phyloP scores from a whole-genome alignment of 129 eudicot genomes.

The Deinandra increscens region DNA sequence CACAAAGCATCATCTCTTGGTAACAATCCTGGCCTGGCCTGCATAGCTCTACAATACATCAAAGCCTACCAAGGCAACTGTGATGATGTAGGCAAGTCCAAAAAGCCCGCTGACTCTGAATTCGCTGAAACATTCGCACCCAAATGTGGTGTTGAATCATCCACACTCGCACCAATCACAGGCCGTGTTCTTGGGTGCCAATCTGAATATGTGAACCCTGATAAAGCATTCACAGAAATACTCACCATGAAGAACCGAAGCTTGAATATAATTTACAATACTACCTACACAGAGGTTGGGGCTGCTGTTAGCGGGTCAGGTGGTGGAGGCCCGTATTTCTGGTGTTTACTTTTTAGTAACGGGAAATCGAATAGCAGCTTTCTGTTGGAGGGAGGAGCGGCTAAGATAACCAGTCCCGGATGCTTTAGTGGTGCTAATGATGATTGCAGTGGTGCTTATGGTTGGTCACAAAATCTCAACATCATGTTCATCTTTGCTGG shows the following conservation, averaged over 20 bases:
- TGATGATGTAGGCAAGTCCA: slow-evolving; percentile 58
- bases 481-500: slow-evolving; percentile 33
- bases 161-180: slow-evolving; percentile 64
- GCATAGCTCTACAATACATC: slow-evolving; percentile 89
- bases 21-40: slow-evolving; percentile 75
- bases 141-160: slow-evolving; percentile 53
- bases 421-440: slow-evolving; percentile 94
- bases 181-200: slow-evolving; percentile 87
- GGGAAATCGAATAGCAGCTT: slow-evolving; percentile 70
- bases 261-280: slow-evolving; percentile 51
- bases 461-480: slow-evolving; percentile 19
- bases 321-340: slow-evolving; percentile 80
- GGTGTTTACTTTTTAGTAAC: slow-evolving; percentile 87
- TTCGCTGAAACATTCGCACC: slow-evolving; percentile 74
- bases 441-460: slow-evolving; percentile 55
- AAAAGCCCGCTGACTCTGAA: slow-evolving; percentile 71
- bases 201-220: slow-evolving; percentile 56
- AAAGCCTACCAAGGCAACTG: slow-evolving; percentile 90
- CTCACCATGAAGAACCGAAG: slow-evolving; percentile 49
- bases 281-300: slow-evolving; percentile 71
- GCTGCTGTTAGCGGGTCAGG: slow-evolving; percentile 88
- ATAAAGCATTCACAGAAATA: slow-evolving; percentile 57
- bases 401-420: slow-evolving; percentile 69
- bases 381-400: slow-evolving; percentile 53
- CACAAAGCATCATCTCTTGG: slow-evolving; percentile 46